phyloP scores from a whole-genome alignment of 2,329 filamentous ascomycete species.

The Aspergillus clavatus region DNA sequence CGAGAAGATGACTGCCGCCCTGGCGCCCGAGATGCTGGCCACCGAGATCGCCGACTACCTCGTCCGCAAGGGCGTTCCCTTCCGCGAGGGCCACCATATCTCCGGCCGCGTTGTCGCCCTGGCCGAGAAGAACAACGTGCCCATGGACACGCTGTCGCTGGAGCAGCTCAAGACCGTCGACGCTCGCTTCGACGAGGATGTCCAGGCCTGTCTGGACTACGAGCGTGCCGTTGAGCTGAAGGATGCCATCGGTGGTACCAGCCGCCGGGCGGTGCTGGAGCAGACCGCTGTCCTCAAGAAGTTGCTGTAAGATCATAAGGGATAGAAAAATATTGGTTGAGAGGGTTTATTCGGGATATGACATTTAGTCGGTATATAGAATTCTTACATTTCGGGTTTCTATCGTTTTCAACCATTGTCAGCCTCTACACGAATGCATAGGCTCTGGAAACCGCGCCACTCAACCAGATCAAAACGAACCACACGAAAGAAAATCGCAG shows the following conservation, averaged over 20 bases:
- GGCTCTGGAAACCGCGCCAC: too few species aligned
- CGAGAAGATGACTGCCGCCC: constrained; percentile 70
- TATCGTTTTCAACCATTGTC: too few species aligned
- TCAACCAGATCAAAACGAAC: too few species aligned
- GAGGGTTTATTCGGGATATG: constrained; percentile 1
- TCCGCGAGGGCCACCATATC: constrained; percentile 76
- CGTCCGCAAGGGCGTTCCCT: constrained; percentile 57
- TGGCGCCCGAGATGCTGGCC: constrained; percentile 80
- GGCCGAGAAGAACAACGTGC: constrained; percentile 59
- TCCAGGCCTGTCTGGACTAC: constrained; percentile 70
- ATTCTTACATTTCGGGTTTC: background rate
- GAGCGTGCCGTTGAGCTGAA: constrained; percentile 77
- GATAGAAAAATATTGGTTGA: background rate
- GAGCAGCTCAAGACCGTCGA: constrained; percentile 67
- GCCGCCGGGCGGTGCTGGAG: constrained; percentile 61
- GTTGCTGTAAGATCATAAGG: constrained; percentile 40
- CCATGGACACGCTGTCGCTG: constrained; percentile 65
- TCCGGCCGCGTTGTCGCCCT: constrained; percentile 68
- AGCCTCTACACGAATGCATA: too few species aligned
- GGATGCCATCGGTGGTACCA: constrained; percentile 72
- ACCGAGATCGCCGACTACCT: constrained; percentile 48
- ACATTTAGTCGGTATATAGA: constrained; percentile 1
- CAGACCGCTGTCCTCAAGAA: constrained; percentile 63
- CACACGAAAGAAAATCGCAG: too few species aligned
- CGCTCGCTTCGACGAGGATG: constrained; percentile 64